Conservation (phyloP, 1,139 yeast species). For the Yueomyces sp. region DNA sequence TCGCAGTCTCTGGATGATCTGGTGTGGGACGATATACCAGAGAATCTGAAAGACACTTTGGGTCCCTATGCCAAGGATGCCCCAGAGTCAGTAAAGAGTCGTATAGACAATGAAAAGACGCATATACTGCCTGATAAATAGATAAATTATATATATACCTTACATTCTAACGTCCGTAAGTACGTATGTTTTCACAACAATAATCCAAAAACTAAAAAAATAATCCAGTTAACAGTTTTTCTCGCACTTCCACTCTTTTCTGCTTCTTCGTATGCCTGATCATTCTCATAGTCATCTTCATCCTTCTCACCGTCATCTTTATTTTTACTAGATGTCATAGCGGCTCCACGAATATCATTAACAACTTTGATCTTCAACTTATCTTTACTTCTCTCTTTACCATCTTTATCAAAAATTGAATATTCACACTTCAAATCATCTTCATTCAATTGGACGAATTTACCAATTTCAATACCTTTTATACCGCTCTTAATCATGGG, state of each 20-base stretch:
- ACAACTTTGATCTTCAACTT: not conserved
- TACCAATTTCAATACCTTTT: conserved; percentile 30
- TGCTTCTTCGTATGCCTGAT: no score
- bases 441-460: conserved; percentile 32
- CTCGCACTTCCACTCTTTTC: no score
- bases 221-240: no score
- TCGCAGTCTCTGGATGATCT: conserved; percentile 49
- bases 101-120: conserved; percentile 10
- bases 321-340: not conserved
- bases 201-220: no score
- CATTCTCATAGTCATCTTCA: not conserved
- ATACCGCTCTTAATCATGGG: conserved; percentile 39
- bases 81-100: conserved; percentile 27
- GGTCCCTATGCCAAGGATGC: conserved; percentile 61
- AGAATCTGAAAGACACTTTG: conserved; percentile 37
- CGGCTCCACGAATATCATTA: not conserved
- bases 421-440: conserved; percentile 11
- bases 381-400: conserved; percentile 3
- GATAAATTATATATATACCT: no score
- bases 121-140: conserved; percentile 9
- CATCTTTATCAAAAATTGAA: conserved; percentile 12
- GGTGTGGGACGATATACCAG: conserved; percentile 64
- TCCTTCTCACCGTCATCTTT: not conserved
- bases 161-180: no score
- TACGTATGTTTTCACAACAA: no score